These are phyloP conservation scores for Myxozyma mucilagina DNA, from an alignment of 805 yeast genomes.

Conservation along the genomic window DNA sequence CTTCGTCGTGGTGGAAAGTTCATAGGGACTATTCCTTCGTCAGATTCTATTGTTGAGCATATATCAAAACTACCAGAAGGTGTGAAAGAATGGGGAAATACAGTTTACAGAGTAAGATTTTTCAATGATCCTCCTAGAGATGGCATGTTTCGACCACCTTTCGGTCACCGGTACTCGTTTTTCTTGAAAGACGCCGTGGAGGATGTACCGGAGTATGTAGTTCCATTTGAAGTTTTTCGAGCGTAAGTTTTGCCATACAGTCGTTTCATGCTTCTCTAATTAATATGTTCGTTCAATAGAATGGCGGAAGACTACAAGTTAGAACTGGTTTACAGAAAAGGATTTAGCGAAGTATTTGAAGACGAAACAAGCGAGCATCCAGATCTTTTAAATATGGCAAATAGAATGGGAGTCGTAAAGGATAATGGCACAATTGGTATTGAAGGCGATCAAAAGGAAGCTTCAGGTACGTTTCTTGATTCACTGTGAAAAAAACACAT, in stretches of 20 bases:
- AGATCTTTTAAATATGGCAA: slow-evolving; percentile 38
- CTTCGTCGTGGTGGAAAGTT: slow-evolving; percentile 82
- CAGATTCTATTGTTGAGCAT: slow-evolving; percentile 75
- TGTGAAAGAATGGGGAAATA: slow-evolving; percentile 76
- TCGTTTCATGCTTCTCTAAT: neutral
- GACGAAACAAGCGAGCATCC: slow-evolving; percentile 66
- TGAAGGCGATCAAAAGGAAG: slow-evolving; percentile 86
- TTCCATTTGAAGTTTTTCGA: slow-evolving; percentile 86
- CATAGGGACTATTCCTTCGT: slow-evolving; percentile 91
- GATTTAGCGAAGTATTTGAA: slow-evolving; percentile 78
- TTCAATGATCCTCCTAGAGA: slow-evolving; percentile 75
- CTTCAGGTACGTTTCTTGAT: slow-evolving; percentile 81
- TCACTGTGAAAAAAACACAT: slow-evolving; percentile 53
- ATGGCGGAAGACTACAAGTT: slow-evolving; percentile 82
- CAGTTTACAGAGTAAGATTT: slow-evolving; percentile 76
- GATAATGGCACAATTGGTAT: slow-evolving; percentile 82
- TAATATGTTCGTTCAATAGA: slow-evolving; percentile 33
- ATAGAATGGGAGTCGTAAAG: slow-evolving; percentile 53
- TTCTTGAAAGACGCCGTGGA: slow-evolving; percentile 90
- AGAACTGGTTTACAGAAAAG: slow-evolving; percentile 67
- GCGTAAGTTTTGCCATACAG: slow-evolving; percentile 34
- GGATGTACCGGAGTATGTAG: slow-evolving; percentile 94
- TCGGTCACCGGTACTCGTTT: slow-evolving; percentile 81
- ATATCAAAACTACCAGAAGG: slow-evolving; percentile 55
- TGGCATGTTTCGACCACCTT: slow-evolving; percentile 71